A percentile compares a stretch with the other conserved stretches of the same genome.
Conservation (phyloP, 1,139 yeast species). For the Taphrina pruni region DNA sequence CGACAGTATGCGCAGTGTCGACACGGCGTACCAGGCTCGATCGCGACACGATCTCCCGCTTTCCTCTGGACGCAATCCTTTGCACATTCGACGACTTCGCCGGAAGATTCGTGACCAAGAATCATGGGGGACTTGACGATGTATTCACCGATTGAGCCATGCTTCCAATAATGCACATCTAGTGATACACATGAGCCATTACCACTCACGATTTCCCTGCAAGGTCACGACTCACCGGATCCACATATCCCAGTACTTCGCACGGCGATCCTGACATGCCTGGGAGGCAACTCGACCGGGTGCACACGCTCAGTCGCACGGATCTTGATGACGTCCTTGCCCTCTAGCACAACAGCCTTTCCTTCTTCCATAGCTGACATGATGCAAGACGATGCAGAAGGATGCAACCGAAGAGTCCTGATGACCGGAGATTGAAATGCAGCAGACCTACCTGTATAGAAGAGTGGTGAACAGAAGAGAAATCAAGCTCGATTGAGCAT, state of each 20-base stretch:
- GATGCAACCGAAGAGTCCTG: too few species aligned
- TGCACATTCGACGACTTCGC: conserved; percentile 66
- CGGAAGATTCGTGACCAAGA: conserved; percentile 67
- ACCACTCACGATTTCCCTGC: too few species aligned
- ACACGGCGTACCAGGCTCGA: conserved; percentile 79
- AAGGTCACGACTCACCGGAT: conserved; percentile 57
- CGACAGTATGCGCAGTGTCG: conserved; percentile 72
- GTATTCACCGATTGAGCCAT: conserved; percentile 72
- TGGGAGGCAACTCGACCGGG: conserved; percentile 25
- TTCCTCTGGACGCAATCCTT: conserved; percentile 58
- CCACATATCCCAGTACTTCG: conserved; percentile 88
- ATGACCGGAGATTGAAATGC: too few species aligned
- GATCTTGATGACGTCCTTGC: conserved; percentile 24
- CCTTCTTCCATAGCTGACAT: conserved; percentile 23
- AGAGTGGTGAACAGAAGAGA: too few species aligned
- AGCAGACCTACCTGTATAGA: too few species aligned
- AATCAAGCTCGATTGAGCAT: too few species aligned
- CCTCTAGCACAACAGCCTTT: conserved; percentile 32
- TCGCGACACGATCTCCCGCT: conserved; percentile 66
- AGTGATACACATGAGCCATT: too few species aligned
- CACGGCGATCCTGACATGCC: conserved; percentile 72
- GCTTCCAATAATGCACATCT: conserved; percentile 73
- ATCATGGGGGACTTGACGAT: conserved; percentile 62
- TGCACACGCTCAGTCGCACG: conserved; percentile 14
- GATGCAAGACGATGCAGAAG: not conserved